Conservation (phyloP, 352 stramenopile species). For the Globisporangium radiosum region DNA sequence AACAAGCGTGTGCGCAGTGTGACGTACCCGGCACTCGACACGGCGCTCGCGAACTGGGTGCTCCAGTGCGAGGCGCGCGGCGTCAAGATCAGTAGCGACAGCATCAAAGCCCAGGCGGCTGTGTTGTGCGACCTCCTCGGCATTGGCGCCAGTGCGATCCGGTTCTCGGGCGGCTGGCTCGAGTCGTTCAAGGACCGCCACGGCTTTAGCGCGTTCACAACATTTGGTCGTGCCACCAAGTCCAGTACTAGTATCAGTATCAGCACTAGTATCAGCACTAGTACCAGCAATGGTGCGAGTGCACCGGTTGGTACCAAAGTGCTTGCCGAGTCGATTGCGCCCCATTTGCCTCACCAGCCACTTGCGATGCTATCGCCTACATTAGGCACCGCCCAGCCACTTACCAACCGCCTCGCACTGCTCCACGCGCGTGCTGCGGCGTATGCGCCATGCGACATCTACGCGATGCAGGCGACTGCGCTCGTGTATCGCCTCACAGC, state of each 20-base stretch:
- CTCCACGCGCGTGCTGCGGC: background rate
- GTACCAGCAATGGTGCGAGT: background rate
- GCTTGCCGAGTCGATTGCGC: too few species aligned
- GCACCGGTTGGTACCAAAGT: too few species aligned
- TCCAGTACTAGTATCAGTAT: too few species aligned
- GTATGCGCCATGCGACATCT: slow-evolving; percentile 11
- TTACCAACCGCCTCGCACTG: background rate
- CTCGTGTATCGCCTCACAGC: slow-evolving; percentile 6
- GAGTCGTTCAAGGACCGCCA: slow-evolving; percentile 7
- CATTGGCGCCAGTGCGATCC: background rate
- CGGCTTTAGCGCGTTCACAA: slow-evolving; percentile 3
- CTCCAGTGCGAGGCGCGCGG: slow-evolving; percentile 3
- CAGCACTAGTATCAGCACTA: background rate
- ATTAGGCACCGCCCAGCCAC: too few species aligned
- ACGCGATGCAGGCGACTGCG: slow-evolving; percentile 11
- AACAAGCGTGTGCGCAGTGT: slow-evolving; percentile 2
- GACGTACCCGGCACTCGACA: background rate
- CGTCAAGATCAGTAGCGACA: background rate
- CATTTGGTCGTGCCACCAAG: background rate
- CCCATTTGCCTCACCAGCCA: too few species aligned
- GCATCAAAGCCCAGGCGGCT: slow-evolving; percentile 2
- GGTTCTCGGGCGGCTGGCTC: slow-evolving; percentile 5
- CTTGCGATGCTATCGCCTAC: too few species aligned
- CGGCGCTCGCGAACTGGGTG: slow-evolving; percentile 5
- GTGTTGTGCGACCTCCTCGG: background rate